These are phyloP conservation scores for Candida pseudocylindracea DNA, from an alignment of 1,139 yeast genomes.

Conservation along the genomic window DNA sequence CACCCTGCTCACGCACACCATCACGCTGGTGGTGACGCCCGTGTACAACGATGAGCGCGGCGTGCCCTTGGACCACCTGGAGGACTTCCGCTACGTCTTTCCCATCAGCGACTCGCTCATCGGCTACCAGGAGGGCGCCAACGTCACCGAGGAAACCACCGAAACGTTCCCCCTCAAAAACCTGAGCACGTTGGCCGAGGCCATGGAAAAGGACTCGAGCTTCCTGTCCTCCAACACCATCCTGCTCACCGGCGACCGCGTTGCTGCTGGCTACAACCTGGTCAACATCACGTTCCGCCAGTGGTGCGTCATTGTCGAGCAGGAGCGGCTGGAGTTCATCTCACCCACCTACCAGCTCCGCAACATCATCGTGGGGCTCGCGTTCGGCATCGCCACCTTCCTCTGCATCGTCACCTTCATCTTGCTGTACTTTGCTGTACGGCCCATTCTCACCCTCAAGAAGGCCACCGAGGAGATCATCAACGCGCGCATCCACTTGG, in stretches of 20 bases:
- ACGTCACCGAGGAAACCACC: too few species aligned
- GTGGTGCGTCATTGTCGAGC: conserved; percentile 74
- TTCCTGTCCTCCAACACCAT: background rate
- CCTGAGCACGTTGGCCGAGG: too few species aligned
- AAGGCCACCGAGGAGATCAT: conserved; percentile 59
- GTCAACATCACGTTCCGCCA: conserved; percentile 22
- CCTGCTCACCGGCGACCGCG: conserved; percentile 12
- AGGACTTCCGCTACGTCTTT: too few species aligned
- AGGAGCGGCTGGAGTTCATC: conserved; percentile 32
- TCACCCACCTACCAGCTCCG: conserved; percentile 40
- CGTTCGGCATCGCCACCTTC: conserved; percentile 57
- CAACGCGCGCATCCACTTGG: too few species aligned
- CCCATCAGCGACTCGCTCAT: too few species aligned
- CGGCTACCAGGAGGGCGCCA: too few species aligned
- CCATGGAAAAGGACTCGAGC: too few species aligned
- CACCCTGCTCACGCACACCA: too few species aligned
- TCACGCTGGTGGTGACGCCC: too few species aligned
- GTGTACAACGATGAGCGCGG: too few species aligned
- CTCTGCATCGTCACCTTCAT: conserved; percentile 62
- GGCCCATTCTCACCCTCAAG: conserved; percentile 64
- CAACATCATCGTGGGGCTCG: conserved; percentile 56
- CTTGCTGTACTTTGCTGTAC: conserved; percentile 63
- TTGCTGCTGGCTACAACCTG: conserved; percentile 55
- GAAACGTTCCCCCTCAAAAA: too few species aligned
- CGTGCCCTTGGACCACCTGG: too few species aligned